A percentile compares a stretch with the other conserved stretches of the same genome.
These are phyloP conservation scores for Allomyces javanicus DNA, from an alignment of 192 early-diverging fungal genomes.

Conservation along the genomic window DNA sequence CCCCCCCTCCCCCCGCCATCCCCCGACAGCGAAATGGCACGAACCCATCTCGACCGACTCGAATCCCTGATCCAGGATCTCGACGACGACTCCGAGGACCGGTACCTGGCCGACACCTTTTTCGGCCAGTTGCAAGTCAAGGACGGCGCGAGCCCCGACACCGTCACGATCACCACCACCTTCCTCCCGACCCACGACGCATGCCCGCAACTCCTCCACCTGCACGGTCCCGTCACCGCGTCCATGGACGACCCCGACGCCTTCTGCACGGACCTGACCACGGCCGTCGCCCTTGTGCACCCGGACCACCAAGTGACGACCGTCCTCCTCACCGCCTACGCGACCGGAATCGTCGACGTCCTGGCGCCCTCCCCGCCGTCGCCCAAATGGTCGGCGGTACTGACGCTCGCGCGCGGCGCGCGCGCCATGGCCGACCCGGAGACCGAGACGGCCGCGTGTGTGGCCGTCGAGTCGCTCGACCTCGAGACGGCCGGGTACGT, in stretches of 20 bases:
- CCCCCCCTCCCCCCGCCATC: not conserved
- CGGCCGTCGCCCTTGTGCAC: not conserved
- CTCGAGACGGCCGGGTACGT: not conserved
- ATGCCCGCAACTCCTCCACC: too few species aligned
- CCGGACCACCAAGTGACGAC: too few species aligned
- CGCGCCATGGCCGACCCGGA: not conserved
- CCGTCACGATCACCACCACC: not conserved
- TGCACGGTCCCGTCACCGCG: not conserved
- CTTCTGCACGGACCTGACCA: not conserved
- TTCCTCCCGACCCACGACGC: too few species aligned
- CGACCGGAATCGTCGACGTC: not conserved
- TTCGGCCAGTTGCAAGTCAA: not conserved
- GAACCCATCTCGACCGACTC: not conserved
- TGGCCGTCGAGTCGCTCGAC: not conserved
- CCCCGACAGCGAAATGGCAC: not conserved
- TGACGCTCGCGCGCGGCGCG: not conserved
- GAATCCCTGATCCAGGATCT: not conserved
- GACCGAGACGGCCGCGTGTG: not conserved
- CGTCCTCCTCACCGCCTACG: not conserved
- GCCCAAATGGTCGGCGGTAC: not conserved
- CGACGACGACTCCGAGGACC: not conserved
- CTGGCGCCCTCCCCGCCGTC: not conserved
- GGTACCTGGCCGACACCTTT: not conserved
- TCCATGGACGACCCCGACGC: not conserved
- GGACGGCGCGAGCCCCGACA: not conserved